These are phyloP conservation scores for Phytophthora agathidicida DNA, from an alignment of 352 stramenopile species.

Conservation along the genomic window DNA sequence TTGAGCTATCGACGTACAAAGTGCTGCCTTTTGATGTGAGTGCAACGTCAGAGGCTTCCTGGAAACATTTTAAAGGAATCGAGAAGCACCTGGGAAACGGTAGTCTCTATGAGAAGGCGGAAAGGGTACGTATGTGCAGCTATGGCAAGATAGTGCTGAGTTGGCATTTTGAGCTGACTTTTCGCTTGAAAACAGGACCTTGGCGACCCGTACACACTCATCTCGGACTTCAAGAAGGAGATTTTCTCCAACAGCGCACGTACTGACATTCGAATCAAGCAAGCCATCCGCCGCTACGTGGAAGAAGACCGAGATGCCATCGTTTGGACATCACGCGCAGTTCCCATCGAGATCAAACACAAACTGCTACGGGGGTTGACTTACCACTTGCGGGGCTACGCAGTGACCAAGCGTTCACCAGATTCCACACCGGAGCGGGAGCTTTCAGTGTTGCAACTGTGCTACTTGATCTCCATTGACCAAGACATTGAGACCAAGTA, in stretches of 20 bases:
- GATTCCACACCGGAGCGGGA: background rate
- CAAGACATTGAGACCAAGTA: slow-evolving; percentile 5
- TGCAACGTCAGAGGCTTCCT: slow-evolving; percentile 9
- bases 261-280: slow-evolving; percentile 49
- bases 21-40: slow-evolving; percentile 21
- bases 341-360: slow-evolving; percentile 51
- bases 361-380: slow-evolving; percentile 31
- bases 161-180: background rate
- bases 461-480: slow-evolving; percentile 17
- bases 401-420: slow-evolving; percentile 27
- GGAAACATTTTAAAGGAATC: slow-evolving; percentile 26
- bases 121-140: slow-evolving; percentile 10
- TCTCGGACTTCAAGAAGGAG: slow-evolving; percentile 54
- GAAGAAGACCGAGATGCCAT: slow-evolving; percentile 51
- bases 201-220: slow-evolving; percentile 41
- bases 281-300: slow-evolving; percentile 50
- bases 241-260: slow-evolving; percentile 37
- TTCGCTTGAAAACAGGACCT: slow-evolving; percentile 7
- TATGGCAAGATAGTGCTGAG: background rate
- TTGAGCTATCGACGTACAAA: slow-evolving; percentile 31
- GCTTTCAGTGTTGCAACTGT: slow-evolving; percentile 15
- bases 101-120: slow-evolving; percentile 24
- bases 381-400: slow-evolving; percentile 56
- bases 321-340: slow-evolving; percentile 31
- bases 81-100: slow-evolving; percentile 30